These are phyloP conservation scores for Aspergillus taichungensis DNA, from an alignment of 495 filamentous ascomycete genomes.

Conservation along the genomic window DNA sequence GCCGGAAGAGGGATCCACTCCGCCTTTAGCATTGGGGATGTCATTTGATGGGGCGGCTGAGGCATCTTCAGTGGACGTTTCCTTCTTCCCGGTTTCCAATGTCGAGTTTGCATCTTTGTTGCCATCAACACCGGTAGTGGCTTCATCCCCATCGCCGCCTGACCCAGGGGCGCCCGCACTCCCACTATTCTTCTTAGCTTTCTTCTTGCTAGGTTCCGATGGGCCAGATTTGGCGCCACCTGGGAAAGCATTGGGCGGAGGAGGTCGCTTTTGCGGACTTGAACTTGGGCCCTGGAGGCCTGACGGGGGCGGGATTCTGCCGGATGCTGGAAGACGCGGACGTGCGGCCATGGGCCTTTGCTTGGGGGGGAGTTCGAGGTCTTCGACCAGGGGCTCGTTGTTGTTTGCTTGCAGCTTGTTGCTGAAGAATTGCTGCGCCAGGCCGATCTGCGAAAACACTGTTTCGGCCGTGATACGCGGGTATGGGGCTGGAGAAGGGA, in stretches of 20 bases:
- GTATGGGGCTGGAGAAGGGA: constrained; percentile 55
- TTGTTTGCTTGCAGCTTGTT: constrained; percentile 73
- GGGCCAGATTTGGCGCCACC: constrained; percentile 15
- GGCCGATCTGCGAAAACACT: constrained; percentile 67
- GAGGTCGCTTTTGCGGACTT: constrained; percentile 78
- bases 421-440: constrained; percentile 84
- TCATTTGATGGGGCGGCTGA: constrained; percentile 11
- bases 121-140: constrained; percentile 11
- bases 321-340: constrained; percentile 85
- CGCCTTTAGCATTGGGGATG: constrained; percentile 1
- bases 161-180: constrained; percentile 22
- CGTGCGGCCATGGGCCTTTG: constrained; percentile 65
- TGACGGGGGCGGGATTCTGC: constrained; percentile 60
- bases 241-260: constrained; percentile 18
- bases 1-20: constrained; percentile 2
- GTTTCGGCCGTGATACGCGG: constrained; percentile 75
- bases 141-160: constrained; percentile 25
- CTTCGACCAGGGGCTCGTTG: constrained; percentile 79
- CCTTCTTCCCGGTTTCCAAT: constrained; percentile 10
- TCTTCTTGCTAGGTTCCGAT: constrained; percentile 40
- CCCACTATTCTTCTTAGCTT: constrained; percentile 39
- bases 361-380: constrained; percentile 88
- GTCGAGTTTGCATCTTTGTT: constrained; percentile 13
- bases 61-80: constrained; percentile 10
- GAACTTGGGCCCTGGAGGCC: constrained; percentile 31